Evolutionary conservation across 2,329 filamentous ascomycete species (phyloP).

Genomic region (Annulohypoxylon truncatum): DNA sequence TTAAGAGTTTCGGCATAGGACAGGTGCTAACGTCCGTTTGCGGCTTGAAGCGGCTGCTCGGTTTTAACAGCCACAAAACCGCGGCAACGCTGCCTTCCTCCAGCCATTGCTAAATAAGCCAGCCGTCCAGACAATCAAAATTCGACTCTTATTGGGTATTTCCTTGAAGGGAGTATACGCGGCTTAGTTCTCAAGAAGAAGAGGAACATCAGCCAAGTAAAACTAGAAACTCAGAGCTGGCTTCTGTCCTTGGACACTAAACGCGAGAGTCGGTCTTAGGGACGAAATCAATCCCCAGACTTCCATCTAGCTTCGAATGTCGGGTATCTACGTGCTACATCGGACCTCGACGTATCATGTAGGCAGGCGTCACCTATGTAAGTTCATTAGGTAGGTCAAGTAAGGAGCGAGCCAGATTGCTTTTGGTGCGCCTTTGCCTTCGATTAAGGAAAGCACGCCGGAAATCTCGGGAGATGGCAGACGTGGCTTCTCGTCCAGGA

Average conservation of each 20-base stretch:
- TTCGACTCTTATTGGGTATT: conserved; percentile 25
- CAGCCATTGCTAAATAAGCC: conserved; percentile 10
- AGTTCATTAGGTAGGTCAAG: conserved; percentile 9
- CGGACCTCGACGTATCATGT: conserved; percentile 15
- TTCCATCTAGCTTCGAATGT: conserved; percentile 9
- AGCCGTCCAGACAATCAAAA: neutral
- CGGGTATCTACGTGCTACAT: conserved; percentile 29
- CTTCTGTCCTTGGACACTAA: conserved; percentile 6
- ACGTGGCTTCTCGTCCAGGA: conserved; percentile 15
- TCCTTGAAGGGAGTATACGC: conserved; percentile 4
- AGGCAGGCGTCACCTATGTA: conserved; percentile 11
- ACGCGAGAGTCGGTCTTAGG: neutral
- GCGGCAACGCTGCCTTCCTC: conserved; percentile 7
- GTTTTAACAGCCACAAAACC: conserved; percentile 2
- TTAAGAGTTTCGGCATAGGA: conserved; percentile 21
- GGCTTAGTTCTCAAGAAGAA: conserved; percentile 8
- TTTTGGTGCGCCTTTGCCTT: conserved; percentile 3
- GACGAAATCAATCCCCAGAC: no score
- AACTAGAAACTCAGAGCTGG: conserved; percentile 19
- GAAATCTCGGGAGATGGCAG: conserved; percentile 24
- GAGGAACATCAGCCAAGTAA: conserved; percentile 12
- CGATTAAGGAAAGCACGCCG: conserved; percentile 14
- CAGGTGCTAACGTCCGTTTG: conserved; percentile 10
- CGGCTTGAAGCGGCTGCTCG: conserved; percentile 11
- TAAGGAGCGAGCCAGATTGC: conserved; percentile 9